Evolutionary conservation across 1,284 basidiomycete genomes (phyloP).

Genomic region (Ceraceosorus guamensis): DNA sequence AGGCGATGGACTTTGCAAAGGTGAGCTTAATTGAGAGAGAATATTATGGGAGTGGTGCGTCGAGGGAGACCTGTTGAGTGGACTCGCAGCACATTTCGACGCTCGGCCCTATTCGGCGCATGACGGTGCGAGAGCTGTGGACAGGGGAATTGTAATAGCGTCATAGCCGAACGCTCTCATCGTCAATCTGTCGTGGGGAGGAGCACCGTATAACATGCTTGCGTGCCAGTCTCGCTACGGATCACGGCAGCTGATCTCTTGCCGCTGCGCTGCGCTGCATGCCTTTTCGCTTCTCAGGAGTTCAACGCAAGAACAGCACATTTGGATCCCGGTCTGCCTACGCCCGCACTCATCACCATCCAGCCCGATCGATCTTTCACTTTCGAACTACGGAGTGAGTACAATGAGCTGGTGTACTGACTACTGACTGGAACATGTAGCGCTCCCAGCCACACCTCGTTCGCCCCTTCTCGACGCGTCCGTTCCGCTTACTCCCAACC

Average conservation of each 20-base stretch:
- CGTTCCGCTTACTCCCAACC: not conserved
- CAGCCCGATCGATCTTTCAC: slow-evolving; percentile 91
- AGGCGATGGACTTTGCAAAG: slow-evolving; percentile 99
- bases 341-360: slow-evolving; percentile 83
- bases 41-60: too few species aligned
- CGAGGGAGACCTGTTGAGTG: not conserved
- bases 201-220: too few species aligned
- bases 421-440: too few species aligned
- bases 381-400: slow-evolving; percentile 55
- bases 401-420: too few species aligned
- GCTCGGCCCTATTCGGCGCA: not conserved
- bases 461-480: not conserved
- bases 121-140: too few species aligned
- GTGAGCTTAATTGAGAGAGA: slow-evolving; percentile 53
- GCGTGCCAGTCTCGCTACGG: too few species aligned
- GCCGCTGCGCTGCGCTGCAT: too few species aligned
- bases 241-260: too few species aligned
- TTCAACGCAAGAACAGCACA: slow-evolving; percentile 67
- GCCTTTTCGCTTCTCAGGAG: slow-evolving; percentile 12
- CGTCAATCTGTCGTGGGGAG: too few species aligned
- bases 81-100: not conserved
- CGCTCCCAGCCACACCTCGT: too few species aligned
- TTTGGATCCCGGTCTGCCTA: slow-evolving; percentile 76
- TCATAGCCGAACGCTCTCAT: too few species aligned
- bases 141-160: too few species aligned